Evolutionary conservation across 1,284 basidiomycete genomes (phyloP).

Genomic region (Fomitopsis betulina): DNA sequence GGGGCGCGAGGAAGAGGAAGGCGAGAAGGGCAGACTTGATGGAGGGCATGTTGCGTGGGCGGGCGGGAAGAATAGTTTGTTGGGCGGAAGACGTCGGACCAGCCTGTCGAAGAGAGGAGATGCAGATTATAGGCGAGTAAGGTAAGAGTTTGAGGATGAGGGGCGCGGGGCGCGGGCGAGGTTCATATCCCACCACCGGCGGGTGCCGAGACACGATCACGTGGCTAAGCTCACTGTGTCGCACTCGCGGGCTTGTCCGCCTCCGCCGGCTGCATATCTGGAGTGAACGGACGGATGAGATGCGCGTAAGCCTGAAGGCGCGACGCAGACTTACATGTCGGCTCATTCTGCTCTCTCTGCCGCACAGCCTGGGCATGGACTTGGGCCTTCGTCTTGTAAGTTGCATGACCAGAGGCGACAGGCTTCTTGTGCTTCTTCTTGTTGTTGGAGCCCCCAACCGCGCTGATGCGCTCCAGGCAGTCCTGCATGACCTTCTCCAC

Average conservation of each 20-base stretch:
- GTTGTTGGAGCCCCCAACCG: not conserved
- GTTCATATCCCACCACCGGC: conserved; percentile 8
- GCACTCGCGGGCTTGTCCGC: not conserved
- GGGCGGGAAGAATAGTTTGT: conserved; percentile 1
- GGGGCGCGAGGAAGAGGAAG: conserved; percentile 10
- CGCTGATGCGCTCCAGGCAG: conserved; percentile 35
- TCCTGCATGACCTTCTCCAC: conserved; percentile 71
- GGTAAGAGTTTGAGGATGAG: not conserved
- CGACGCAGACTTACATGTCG: not conserved
- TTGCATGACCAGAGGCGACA: too few species aligned
- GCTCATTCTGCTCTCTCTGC: not conserved
- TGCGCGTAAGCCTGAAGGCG: too few species aligned
- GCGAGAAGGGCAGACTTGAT: not conserved
- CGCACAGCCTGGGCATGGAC: not conserved
- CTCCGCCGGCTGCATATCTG: not conserved
- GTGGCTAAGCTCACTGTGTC: not conserved
- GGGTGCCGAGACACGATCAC: conserved; percentile 9
- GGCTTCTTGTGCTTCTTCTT: not conserved
- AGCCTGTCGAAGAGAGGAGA: conserved; percentile 8
- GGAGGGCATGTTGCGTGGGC: conserved; percentile 2
- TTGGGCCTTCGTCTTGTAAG: not conserved
- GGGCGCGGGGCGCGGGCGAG: not conserved
- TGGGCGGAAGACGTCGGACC: conserved; percentile 5
- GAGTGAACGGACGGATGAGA: too few species aligned
- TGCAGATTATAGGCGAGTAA: not conserved